Percentiles rank a stretch among this genome's conserved stretches.
Conservation (phyloP, 2,329 filamentous ascomycete species). For the Berkeleyomyces rouxiae region DNA sequence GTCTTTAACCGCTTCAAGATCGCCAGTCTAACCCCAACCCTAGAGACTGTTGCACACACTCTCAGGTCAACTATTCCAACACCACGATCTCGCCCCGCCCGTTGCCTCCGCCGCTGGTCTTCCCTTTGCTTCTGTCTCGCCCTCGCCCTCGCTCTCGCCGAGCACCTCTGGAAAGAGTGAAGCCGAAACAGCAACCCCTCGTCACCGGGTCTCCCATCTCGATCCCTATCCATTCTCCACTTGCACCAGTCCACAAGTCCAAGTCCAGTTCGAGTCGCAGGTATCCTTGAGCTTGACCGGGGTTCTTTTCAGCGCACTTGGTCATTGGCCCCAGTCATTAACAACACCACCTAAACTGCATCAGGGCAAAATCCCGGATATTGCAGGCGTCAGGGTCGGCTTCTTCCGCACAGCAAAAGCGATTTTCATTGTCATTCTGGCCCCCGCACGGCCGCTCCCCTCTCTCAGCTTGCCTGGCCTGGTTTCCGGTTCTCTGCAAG, state of each 20-base stretch:
- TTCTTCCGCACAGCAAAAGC: background rate
- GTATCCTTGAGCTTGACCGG: conserved; percentile 7
- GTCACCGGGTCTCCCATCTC: background rate
- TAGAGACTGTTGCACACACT: no score
- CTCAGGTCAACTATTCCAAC: no score
- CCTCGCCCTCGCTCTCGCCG: no score
- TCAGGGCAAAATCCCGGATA: conserved; percentile 1
- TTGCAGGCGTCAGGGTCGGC: background rate
- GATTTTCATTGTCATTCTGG: background rate
- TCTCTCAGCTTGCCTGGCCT: background rate
- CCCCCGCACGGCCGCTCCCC: background rate
- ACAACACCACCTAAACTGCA: background rate
- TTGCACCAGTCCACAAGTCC: background rate
- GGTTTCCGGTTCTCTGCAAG: background rate
- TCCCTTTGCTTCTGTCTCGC: no score
- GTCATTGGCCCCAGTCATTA: conserved; percentile 4
- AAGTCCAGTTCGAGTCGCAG: background rate
- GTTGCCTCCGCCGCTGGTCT: no score
- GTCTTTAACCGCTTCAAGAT: no score
- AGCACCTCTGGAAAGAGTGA: no score
- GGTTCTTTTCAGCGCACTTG: conserved; percentile 6
- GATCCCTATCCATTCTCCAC: background rate
- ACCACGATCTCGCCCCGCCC: no score
- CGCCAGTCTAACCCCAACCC: no score
- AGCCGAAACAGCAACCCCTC: background rate